A percentile compares a stretch with the other conserved stretches of the same genome.
Conservation (phyloP, 306 rosid genomes). For the Cucumis sativus region DNA sequence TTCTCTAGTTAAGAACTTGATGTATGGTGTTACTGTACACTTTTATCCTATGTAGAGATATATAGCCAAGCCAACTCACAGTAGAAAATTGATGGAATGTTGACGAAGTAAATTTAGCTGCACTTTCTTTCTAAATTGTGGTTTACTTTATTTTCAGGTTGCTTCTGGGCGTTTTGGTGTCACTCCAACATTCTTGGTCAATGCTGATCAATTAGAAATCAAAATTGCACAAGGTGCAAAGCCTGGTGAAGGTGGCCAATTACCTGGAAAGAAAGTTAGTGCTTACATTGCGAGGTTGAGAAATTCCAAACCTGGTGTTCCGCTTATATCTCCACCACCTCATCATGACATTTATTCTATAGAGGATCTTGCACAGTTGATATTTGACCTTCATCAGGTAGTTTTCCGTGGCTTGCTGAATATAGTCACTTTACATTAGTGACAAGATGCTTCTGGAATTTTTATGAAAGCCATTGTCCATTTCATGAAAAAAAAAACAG, state of each 20-base stretch:
- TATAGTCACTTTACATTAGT: constrained; percentile 3
- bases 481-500: constrained; percentile 29
- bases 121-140: neutral
- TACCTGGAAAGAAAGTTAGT: constrained; percentile 99
- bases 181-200: constrained; percentile 97
- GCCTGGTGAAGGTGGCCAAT: constrained; percentile 99
- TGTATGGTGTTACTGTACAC: neutral
- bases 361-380: constrained; percentile 98
- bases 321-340: constrained; percentile 99
- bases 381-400: constrained; percentile 99
- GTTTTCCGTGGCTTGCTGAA: constrained; percentile 14
- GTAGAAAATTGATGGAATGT: neutral
- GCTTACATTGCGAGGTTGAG: constrained; percentile 97
- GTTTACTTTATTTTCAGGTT: constrained; percentile 44
- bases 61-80: neutral
- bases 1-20: neutral
- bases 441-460: constrained; percentile 10
- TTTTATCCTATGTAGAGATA: neutral
- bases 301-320: constrained; percentile 97
- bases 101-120: neutral
- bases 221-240: constrained; percentile 99
- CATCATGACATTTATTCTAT: constrained; percentile 98
- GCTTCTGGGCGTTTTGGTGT: constrained; percentile 99
- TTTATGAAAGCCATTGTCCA: constrained; percentile 14
- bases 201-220: constrained; percentile 93